These are phyloP conservation scores for Phylloporus scabripes DNA, from an alignment of 768 basidiomycete species.

Conservation along the genomic window DNA sequence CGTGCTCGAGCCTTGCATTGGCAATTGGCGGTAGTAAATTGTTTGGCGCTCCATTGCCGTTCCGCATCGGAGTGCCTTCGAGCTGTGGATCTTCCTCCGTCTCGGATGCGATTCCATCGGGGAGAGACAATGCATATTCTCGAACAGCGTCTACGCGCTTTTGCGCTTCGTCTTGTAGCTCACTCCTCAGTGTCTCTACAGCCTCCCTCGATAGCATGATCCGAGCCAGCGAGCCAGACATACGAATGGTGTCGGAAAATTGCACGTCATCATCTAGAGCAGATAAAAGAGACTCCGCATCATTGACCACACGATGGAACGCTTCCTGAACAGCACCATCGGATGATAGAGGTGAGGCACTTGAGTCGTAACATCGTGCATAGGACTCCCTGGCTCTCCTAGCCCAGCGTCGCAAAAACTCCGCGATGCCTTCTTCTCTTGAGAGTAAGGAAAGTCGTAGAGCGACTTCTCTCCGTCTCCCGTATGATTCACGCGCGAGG, in stretches of 20 bases:
- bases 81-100: neutral
- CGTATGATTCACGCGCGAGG: slow-evolving; percentile 63
- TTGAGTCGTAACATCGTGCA: slow-evolving; percentile 20
- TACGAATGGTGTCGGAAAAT: slow-evolving; percentile 10
- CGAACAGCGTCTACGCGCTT: slow-evolving; percentile 37
- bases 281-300: slow-evolving; percentile 32
- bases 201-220: slow-evolving; percentile 45
- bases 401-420: slow-evolving; percentile 53
- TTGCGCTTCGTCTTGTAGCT: slow-evolving; percentile 52
- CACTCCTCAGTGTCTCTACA: slow-evolving; percentile 47
- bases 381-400: slow-evolving; percentile 43
- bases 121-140: neutral
- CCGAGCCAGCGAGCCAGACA: slow-evolving; percentile 48
- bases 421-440: slow-evolving; percentile 57
- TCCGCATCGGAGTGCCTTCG: neutral
- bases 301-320: slow-evolving; percentile 31
- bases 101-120: neutral
- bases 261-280: slow-evolving; percentile 32
- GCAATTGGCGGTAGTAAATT: neutral
- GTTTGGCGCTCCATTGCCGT: neutral
- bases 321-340: slow-evolving; percentile 18
- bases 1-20: neutral
- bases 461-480: slow-evolving; percentile 64
- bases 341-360: neutral
- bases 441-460: slow-evolving; percentile 56